Evolutionary conservation across 257 asterid genomes (phyloP), one percentile per base, ranked within the genome.

Genomic region (Verbena officinalis): DNA sequence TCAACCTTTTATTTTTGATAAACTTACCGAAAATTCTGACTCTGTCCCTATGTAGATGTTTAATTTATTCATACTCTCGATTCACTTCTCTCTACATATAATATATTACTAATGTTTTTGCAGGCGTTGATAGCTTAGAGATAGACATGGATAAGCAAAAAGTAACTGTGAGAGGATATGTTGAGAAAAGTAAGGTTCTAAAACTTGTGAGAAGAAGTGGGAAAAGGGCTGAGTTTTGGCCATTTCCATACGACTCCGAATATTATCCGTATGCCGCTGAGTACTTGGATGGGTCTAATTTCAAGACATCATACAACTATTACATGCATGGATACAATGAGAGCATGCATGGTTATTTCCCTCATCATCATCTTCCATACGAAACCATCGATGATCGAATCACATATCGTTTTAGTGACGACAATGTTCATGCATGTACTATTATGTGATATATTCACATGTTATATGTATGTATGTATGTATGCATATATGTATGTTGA

Each of bases 131-230:
- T 45, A 70, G 78, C 52, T 19, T 82, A 49, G 81, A 77, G 24
- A 80, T 84, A 67, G 91, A 84, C 77, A 82, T 84, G 91, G 86
- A 75, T 49, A 73, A 65, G 74, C 91, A 81, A 50, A 84, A 84
- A 24, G 91, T 84, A 1, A 79, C 80, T 27, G 88, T 84, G 33
- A 73, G 31, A 4, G 91, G 91, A 10, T 75, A 79, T n/a, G 74
- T 84, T 9, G 91, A 84, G 16, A 73, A 62, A 23, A 50, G 73
- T 43, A 73, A 22, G n/a, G 88, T 84, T 2, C 67, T 82, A 5
- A 84, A 75, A 66, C 51, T 60, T 8, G 83, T 79, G 19, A 72
- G 91, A 19, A 79, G 86, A 75, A 68, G 52, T 1, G 86, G 86
- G 33, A 79, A 71, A 45, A 79, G 48, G 50, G 91, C 84, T 0